Base-by-base conservation (phyloP, 768 basidiomycete genomes). In the Lentinula aciculospora region DNA sequence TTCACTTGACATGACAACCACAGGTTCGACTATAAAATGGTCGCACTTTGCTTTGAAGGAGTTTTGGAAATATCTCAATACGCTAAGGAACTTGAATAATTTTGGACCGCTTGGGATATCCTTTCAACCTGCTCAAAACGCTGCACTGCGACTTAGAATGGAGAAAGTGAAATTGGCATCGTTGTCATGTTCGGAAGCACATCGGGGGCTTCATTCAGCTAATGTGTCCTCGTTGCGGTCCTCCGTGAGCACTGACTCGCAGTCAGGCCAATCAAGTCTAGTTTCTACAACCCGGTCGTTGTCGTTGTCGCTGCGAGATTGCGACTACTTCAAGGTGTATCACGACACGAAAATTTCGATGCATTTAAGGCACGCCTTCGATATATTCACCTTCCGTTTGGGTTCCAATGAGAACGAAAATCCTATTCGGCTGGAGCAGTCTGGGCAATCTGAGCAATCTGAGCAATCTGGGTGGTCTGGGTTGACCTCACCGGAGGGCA, bases 281-380 rank as follows among this genome's bases (percentile, higher is more conserved):
- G 0, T 15, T 10, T 47, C 46, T 15, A 15, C 19, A 6, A 5
- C n/a, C 28, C 9, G 28, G 15, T 15, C 46, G 28, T n/a, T n/a
- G n/a, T n/a, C n/a, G n/a, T 45, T 25, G 44, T 53, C 51, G 21
- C 27, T 53, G 34, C 34, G 23, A 5, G 36, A 39, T 37, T 53
- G 32, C 34, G 51, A 53, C 32, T 53, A 53, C 34, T 53, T 53
- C 51, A 53, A 53, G 25, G 36, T 53, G 7, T 53, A 53, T n/a
- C 51, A 53, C 34, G 51, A 53, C n/a, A n/a, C 51, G 5, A 36
- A 25, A 7, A n/a, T 53, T 4, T 53, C 51, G 37, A 53, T 53
- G 51, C 51, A 53, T 39, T 17, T 53, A 6, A 36, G 51, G 23
- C 51, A 25, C 25, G 51, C 51, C 6, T 28, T 53, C 23, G 34